Evolutionary conservation across 2,329 filamentous ascomycete species (phyloP), one percentile per base, ranked within the genome.

Genomic region (Beauveria sp.): DNA sequence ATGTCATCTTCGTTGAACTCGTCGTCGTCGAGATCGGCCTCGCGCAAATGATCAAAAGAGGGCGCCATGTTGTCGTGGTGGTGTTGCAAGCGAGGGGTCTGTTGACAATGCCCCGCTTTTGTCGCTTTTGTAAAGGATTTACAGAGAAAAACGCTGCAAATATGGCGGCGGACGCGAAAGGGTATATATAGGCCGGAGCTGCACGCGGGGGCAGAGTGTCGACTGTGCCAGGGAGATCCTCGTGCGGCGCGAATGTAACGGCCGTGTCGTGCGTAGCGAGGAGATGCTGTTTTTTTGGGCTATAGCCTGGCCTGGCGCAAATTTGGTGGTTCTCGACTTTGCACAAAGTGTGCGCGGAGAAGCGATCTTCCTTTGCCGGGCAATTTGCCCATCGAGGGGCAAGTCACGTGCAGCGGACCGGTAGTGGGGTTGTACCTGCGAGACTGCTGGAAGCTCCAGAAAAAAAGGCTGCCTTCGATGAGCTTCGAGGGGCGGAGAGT

Each of bases 1-100:
- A 98, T 89, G 74, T 97, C 92, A 73, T 93, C 89, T 78, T 95
- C 89, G 74, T 96, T 93, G 74, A 89, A 89, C 73, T 93, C 88
- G 71, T 95, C 91, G 67, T 88, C 85, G 71, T 88, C 85, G 75
- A 93, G 88, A 75, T 96, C 91, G 70, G 93, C 91, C 76, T 96
- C 92, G 76, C 89, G 89, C 73, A 98, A 83, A 71, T 92, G 90
- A 73, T 96, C 91, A 78, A 96, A 98, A 74, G 91, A 92, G 62
- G 75, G 75, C 77, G 93, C 91, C 93, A 97, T 97, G 79, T 76
- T 92, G 81, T 78, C 71, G 65, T 70, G 69, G 64, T 66, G n/a
- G 56, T 55, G 56, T 66, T 64, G 64, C 64, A 62, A 65, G 66
- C 68, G 70, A 71, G 71, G 72, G 72, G 71, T 72, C 68, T 51